phyloP scores from a whole-genome alignment of 768 basidiomycete species.

The Lactarius sp. region DNA sequence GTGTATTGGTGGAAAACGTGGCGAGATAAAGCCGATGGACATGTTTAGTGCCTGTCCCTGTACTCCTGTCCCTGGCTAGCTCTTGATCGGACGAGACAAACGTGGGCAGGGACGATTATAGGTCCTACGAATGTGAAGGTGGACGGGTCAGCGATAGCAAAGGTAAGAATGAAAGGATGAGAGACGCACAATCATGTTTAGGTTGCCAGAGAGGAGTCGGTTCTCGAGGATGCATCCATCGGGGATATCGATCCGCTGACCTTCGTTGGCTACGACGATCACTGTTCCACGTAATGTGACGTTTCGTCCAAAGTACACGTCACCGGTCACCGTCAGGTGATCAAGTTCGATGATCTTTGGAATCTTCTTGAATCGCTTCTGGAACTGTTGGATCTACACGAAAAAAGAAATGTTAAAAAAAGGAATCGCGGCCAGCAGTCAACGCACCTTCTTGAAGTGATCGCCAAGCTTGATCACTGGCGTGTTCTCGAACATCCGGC shows the following conservation, averaged over 20 bases:
- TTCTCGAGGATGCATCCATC: conserved; percentile 55
- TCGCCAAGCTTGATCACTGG: conserved; percentile 77
- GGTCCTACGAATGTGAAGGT: conserved; percentile 3
- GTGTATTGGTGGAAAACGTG: background rate
- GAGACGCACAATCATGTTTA: conserved; percentile 61
- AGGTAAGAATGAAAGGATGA: background rate
- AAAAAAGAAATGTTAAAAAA: background rate
- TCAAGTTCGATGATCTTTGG: conserved; percentile 69
- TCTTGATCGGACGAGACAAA: background rate
- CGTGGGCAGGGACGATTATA: conserved; percentile 3
- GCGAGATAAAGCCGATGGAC: background rate
- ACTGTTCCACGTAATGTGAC: conserved; percentile 62
- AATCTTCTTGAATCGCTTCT: conserved; percentile 72
- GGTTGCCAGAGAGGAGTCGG: conserved; percentile 65
- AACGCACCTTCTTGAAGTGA: conserved; percentile 66
- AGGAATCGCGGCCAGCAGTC: background rate
- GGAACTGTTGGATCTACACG: conserved; percentile 50
- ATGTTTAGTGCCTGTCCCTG: background rate
- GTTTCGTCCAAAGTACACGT: conserved; percentile 63
- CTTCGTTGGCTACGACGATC: conserved; percentile 57
- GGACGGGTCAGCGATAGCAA: background rate
- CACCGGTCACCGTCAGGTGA: conserved; percentile 68
- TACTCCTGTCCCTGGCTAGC: background rate
- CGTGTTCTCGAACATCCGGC: conserved; percentile 53
- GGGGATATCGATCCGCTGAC: conserved; percentile 52